Base-by-base conservation (phyloP, 2,329 filamentous ascomycete species). In the Colletotrichum tropicale region DNA sequence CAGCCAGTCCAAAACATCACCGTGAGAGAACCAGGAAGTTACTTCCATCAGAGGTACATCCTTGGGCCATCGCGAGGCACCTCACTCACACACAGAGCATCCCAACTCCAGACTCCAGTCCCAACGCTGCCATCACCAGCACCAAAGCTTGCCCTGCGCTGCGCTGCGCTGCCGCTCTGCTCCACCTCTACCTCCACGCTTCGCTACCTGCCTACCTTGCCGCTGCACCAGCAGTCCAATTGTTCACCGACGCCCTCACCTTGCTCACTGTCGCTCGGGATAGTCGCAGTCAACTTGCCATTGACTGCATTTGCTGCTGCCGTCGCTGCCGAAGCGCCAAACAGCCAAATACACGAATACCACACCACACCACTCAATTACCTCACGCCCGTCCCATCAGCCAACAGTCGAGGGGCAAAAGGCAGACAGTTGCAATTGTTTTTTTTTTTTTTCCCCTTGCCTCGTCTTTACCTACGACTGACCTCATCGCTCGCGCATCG, bases 21-120 rank as follows among this genome's bases (percentile, higher is more conserved):
- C 81, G 81, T 77, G 79, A 43, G 38, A 43, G 38, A 80, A 79
- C 81, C 78, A 82, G 80, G 79, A 81, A 86, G 84, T 84, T 86
- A 86, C 85, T 85, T 87, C 81, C 78, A 79, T 79, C 80, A 74
- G 79, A 86, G 81, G 85, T 87, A 87, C 85, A 82, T 75, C 71
- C 60, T 74, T 68, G 64, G 73, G 48, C 34, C 74, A 74, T 74
- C 74, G 70, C 72, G 24, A 71, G 48, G 38, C 38, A 48, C 18
- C 38, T 48, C 38, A 48, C 38, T 48, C 38, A 48, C 18, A 48
- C 65, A 65, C 52, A 67, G 32, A 68, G 43, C 74, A 70, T 76
- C 66, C 66, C 60, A 74, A 74, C 73, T 73, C 70, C 52, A 15
- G 18, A 43, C 38, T 43, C 16, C 38, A 71, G 56, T 26, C 66